phyloP scores from a whole-genome alignment of 2,329 filamentous ascomycete genomes.

The Lecanosticta acicola region DNA sequence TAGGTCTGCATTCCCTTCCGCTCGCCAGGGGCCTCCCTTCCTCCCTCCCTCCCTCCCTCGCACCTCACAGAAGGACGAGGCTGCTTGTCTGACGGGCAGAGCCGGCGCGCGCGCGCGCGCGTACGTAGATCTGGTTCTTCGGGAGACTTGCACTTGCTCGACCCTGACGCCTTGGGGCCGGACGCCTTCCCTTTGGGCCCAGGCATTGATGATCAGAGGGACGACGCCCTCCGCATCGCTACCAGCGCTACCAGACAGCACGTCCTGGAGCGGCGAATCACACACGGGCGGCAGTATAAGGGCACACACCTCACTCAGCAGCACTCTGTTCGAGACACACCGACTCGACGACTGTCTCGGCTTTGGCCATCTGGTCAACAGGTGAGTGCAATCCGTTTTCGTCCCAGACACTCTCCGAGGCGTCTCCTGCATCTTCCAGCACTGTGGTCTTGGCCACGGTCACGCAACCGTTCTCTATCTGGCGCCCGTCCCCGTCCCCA shows the following conservation, averaged over 20 bases:
- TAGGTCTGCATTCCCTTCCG: slow-evolving; percentile 15
- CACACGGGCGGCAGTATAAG: slow-evolving; percentile 8
- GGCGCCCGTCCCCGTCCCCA: slow-evolving; percentile 4
- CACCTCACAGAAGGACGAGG: not conserved
- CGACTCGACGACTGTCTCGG: slow-evolving; percentile 8
- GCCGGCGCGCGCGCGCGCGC: slow-evolving; percentile 3
- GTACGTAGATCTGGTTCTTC: not conserved
- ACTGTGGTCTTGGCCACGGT: slow-evolving; percentile 7
- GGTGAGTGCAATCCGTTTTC: slow-evolving; percentile 15
- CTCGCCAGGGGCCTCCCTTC: no score
- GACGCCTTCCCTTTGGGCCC: no score
- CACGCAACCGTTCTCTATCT: slow-evolving; percentile 13
- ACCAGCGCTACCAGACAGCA: slow-evolving; percentile 19
- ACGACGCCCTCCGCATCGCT: slow-evolving; percentile 12
- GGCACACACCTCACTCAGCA: slow-evolving; percentile 8
- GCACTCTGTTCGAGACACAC: slow-evolving; percentile 20
- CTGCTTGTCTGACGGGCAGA: not conserved
- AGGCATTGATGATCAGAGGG: no score
- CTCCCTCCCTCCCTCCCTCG: no score
- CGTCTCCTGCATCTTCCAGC: not conserved
- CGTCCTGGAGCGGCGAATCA: slow-evolving; percentile 15
- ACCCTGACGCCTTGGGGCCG: not conserved
- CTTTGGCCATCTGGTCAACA: slow-evolving; percentile 9
- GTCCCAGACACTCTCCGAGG: slow-evolving; percentile 2
- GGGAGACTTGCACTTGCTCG: slow-evolving; percentile 4